These are phyloP conservation scores for Lignosus rhinocerotis DNA, from an alignment of 1,284 basidiomycete species.

Conservation along the genomic window DNA sequence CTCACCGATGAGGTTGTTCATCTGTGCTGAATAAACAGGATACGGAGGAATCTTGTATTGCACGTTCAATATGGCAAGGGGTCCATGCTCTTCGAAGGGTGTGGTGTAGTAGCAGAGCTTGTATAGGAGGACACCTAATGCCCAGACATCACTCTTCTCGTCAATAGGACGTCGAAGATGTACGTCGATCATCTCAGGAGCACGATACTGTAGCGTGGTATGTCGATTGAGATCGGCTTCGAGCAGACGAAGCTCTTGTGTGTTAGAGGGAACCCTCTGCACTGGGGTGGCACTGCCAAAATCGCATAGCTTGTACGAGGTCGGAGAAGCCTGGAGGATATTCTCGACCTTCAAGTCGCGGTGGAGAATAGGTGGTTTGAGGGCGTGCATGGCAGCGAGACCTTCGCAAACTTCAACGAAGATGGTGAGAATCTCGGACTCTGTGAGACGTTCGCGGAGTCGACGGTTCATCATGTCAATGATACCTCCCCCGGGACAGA, in stretches of 20 bases:
- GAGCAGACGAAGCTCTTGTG: slow-evolving; percentile 81
- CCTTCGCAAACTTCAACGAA: slow-evolving; percentile 95
- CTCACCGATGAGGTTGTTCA: slow-evolving; percentile 88
- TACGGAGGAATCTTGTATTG: slow-evolving; percentile 94
- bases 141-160: slow-evolving; percentile 88
- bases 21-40: slow-evolving; percentile 86
- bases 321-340: slow-evolving; percentile 79
- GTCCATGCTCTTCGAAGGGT: slow-evolving; percentile 96
- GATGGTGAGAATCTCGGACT: slow-evolving; percentile 96
- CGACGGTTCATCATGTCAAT: slow-evolving; percentile 99
- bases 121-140: slow-evolving; percentile 76
- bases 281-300: slow-evolving; percentile 93
- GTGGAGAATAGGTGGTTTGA: slow-evolving; percentile 87
- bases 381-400: slow-evolving; percentile 94
- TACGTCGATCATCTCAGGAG: slow-evolving; percentile 98
- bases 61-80: slow-evolving; percentile 94
- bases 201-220: slow-evolving; percentile 94
- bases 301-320: slow-evolving; percentile 95
- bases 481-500: slow-evolving; percentile 91
- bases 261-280: slow-evolving; percentile 69
- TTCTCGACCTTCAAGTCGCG: slow-evolving; percentile 99
- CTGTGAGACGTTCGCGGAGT: slow-evolving; percentile 89
- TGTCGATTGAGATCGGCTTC: slow-evolving; percentile 94
- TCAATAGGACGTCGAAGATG: slow-evolving; percentile 83
- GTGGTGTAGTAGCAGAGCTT: slow-evolving; percentile 98